Conservation (phyloP, 306 rosid species). For the Quercus glauca region DNA sequence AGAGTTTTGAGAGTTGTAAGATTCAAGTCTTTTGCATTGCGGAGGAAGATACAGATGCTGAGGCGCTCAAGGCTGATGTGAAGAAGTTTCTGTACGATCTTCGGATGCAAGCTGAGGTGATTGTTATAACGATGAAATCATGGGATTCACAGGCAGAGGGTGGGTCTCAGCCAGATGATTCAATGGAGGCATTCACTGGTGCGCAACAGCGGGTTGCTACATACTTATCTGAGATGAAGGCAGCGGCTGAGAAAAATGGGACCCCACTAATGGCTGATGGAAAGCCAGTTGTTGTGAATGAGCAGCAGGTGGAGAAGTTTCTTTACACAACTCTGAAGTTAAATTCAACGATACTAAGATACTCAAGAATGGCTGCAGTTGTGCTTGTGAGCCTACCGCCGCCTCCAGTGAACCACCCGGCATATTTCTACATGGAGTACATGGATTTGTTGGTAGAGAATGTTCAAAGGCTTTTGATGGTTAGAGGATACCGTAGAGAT, state of each 20-base stretch:
- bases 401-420: slow-evolving; percentile 86
- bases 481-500: slow-evolving; percentile 93
- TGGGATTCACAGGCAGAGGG: slow-evolving; percentile 73
- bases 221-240: slow-evolving; percentile 67
- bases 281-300: slow-evolving; percentile 73
- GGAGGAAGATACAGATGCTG: slow-evolving; percentile 93
- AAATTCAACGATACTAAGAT: slow-evolving; percentile 76
- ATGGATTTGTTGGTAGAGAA: slow-evolving; percentile 98
- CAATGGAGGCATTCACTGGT: slow-evolving; percentile 60
- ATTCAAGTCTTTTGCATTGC: slow-evolving; percentile 99
- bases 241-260: slow-evolving; percentile 49
- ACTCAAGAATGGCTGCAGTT: slow-evolving; percentile 99
- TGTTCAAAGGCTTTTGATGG: slow-evolving; percentile 87
- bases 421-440: slow-evolving; percentile 94
- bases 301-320: slow-evolving; percentile 90
- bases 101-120: slow-evolving; percentile 97
- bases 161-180: slow-evolving; percentile 73
- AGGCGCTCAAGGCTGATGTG: slow-evolving; percentile 87
- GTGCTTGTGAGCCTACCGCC: slow-evolving; percentile 96
- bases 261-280: slow-evolving; percentile 84
- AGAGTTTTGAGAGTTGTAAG: slow-evolving; percentile 90
- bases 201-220: slow-evolving; percentile 66
- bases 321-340: slow-evolving; percentile 84
- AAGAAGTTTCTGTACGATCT: slow-evolving; percentile 95
- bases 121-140: slow-evolving; percentile 78